Percentiles rank a stretch among this genome's conserved stretches.
Evolutionary conservation across 139 green algal genomes (phyloP).

Genomic region (Medakamo hakoo): DNA sequence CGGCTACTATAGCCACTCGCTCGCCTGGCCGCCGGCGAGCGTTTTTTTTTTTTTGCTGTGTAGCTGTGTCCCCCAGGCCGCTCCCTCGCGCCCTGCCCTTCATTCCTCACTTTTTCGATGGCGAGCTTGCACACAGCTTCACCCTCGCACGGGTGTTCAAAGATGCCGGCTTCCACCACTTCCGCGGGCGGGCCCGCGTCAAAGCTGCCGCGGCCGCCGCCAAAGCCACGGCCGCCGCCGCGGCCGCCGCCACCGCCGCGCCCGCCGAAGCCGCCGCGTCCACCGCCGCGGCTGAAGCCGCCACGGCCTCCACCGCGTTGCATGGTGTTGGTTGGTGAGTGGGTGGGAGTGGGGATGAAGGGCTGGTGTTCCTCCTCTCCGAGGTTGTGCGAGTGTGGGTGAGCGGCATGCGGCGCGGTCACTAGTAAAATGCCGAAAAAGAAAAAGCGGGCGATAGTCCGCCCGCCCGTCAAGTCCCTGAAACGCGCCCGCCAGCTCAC

Average conservation of each 20-base stretch:
- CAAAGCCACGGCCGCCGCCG: slow-evolving; percentile 11
- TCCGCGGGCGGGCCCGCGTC: slow-evolving; percentile 24
- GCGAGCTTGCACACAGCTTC: slow-evolving; percentile 93
- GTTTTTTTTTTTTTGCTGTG: too few species aligned
- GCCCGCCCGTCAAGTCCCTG: too few species aligned
- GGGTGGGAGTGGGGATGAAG: background rate
- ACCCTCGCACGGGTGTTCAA: slow-evolving; percentile 91
- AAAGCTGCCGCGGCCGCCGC: slow-evolving; percentile 6
- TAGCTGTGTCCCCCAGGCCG: too few species aligned
- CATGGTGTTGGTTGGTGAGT: background rate
- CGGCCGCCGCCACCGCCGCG: slow-evolving; percentile 9
- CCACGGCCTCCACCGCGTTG: slow-evolving; percentile 11
- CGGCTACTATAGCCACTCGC: too few species aligned
- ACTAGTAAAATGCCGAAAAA: too few species aligned
- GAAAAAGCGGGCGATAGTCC: too few species aligned
- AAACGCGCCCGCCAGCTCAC: too few species aligned
- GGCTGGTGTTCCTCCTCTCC: too few species aligned
- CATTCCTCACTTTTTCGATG: background rate
- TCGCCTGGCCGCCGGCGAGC: too few species aligned
- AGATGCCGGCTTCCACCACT: slow-evolving; percentile 76
- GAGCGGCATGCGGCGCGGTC: too few species aligned
- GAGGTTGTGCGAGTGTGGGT: too few species aligned
- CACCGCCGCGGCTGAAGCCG: slow-evolving; percentile 8
- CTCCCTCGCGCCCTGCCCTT: background rate
- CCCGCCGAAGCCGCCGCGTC: slow-evolving; percentile 14